Evolutionary conservation across 2,329 filamentous ascomycete species (phyloP), one percentile per base, ranked within the genome.

Genomic region (Epichloe elymi): DNA sequence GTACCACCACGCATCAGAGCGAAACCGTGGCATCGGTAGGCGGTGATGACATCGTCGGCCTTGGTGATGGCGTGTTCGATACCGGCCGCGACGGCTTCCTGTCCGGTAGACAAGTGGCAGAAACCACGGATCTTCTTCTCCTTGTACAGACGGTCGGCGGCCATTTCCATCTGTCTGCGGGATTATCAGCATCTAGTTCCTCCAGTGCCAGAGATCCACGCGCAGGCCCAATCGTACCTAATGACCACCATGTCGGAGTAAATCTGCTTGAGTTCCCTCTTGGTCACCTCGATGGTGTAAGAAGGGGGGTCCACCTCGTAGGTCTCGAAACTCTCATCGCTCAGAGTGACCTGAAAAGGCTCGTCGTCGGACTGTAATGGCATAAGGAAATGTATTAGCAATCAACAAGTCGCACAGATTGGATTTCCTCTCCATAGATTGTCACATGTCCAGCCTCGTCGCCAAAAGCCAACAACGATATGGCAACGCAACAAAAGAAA

Each of bases 51-150:
- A 67, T 95, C 88, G 76, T 98, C 93, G 60, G 84, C 73, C 72
- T 88, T 89, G 63, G 82, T 87, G 67, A 98, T 86, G 59, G 90
- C 90, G 70, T 95, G 88, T 75, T 98, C 93, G 65, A 98, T 97
- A 68, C 93, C 93, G 61, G 90, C 84, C 53, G 93, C 89, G 59
- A 98, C 93, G 58, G 93, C 93, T 79, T 98, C 93, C 74, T 98
- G 93, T 57, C 93, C 93, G 54, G 86, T 95, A 53, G 93, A 97
- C 72, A 98, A 74, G 75, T 98, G 93, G 76, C 93, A 98, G 86
- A 98, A 98, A 75, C 93, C 93, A 64, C 93, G 87, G 64, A 98
- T 97, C 81, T 98, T 97, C 85, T 98, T 98, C 79, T 97, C 93
- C 79, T 98, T 98, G 87, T 98, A 98, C 65, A 98, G 78, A 68